These are phyloP conservation scores for Cubamyces sp. DNA, from an alignment of 768 basidiomycete genomes.

Conservation along the genomic window DNA sequence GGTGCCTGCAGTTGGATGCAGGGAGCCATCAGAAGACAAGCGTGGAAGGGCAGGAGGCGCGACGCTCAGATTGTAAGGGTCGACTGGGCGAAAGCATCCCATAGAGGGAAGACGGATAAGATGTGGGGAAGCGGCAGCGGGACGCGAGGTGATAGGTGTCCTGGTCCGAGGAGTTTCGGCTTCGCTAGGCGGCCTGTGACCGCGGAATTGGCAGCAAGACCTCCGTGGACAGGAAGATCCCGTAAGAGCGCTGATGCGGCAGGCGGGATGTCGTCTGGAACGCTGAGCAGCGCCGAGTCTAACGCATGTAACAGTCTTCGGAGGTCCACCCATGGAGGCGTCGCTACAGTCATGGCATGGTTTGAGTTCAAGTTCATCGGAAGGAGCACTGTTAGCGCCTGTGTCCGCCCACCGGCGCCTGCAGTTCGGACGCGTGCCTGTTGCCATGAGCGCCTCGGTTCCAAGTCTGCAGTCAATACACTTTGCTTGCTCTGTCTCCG, in stretches of 20 bases:
- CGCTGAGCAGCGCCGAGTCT: background rate
- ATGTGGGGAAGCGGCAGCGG: conserved; percentile 11
- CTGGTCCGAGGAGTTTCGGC: conserved; percentile 25
- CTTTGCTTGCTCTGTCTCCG: background rate
- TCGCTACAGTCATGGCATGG: no score
- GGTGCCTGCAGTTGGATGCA: background rate
- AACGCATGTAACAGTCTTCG: no score
- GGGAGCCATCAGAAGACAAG: conserved; percentile 9
- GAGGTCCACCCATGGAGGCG: no score
- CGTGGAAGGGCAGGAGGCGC: conserved; percentile 9
- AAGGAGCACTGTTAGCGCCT: no score
- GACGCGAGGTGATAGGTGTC: conserved; percentile 6
- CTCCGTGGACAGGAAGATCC: conserved; percentile 1
- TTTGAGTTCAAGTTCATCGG: no score
- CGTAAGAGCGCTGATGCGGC: conserved; percentile 12
- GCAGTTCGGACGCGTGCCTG: background rate
- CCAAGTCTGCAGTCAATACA: background rate
- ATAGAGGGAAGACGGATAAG: background rate
- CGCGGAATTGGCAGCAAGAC: conserved; percentile 16
- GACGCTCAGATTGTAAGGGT: background rate
- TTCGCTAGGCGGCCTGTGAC: conserved; percentile 10
- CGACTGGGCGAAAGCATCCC: conserved; percentile 2
- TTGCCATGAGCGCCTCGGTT: background rate
- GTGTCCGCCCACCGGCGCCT: no score
- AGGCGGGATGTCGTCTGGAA: background rate